Percentiles rank a stretch among this genome's conserved stretches.
phyloP scores from a whole-genome alignment of 345 rosid genomes.

The Geranium rotundifolium region DNA sequence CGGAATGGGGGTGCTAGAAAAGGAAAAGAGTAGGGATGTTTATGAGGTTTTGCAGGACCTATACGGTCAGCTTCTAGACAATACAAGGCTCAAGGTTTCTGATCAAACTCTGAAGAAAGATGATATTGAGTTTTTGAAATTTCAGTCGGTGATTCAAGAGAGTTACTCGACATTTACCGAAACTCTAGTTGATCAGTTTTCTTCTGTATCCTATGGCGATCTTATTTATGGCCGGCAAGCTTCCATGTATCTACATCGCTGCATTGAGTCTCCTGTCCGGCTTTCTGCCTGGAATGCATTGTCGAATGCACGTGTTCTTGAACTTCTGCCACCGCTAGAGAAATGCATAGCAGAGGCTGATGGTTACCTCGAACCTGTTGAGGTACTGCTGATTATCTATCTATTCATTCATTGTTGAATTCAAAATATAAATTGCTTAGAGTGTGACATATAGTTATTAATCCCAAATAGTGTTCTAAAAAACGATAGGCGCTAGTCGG shows the following conservation, averaged over 20 bases:
- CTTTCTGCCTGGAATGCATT: conserved; percentile 67
- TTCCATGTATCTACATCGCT: conserved; percentile 53
- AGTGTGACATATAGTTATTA: neutral
- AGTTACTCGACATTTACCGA: conserved; percentile 66
- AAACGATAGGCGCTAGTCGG: too few relatives aligned
- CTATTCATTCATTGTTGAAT: neutral
- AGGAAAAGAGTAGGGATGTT: conserved; percentile 47
- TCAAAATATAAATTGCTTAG: neutral
- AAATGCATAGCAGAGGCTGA: conserved; percentile 52
- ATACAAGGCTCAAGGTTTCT: conserved; percentile 18
- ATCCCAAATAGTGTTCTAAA: neutral
- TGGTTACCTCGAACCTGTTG: conserved; percentile 73
- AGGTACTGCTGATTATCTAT: conserved; percentile 32
- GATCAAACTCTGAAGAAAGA: conserved; percentile 9
- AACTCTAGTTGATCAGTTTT: conserved; percentile 68
- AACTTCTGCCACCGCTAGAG: conserved; percentile 66
- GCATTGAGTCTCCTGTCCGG: conserved; percentile 51
- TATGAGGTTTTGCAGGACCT: conserved; percentile 63
- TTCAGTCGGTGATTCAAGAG: conserved; percentile 59
- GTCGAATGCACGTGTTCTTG: conserved; percentile 56
- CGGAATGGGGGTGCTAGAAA: conserved; percentile 73
- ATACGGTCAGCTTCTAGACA: conserved; percentile 54
- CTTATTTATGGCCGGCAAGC: conserved; percentile 63
- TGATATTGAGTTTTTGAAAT: conserved; percentile 35
- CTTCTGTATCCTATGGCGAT: conserved; percentile 76